phyloP scores from a whole-genome alignment of 192 early-diverging fungal species.

The Chytriomyces sp. region DNA sequence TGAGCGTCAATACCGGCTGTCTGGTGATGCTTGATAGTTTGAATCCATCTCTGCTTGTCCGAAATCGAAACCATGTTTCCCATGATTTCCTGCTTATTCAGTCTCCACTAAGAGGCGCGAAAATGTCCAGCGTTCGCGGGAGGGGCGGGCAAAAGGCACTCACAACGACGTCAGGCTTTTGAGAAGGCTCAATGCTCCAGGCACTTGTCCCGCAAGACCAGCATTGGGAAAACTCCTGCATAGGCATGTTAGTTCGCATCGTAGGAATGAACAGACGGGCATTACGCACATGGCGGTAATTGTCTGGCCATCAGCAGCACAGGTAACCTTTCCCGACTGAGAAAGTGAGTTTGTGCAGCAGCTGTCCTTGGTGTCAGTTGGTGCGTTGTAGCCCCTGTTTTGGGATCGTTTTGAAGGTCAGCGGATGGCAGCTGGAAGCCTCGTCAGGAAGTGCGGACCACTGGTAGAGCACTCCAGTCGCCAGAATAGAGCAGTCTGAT shows the following conservation, averaged over 20 bases:
- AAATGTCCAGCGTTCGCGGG: background rate
- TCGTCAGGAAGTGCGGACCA: background rate
- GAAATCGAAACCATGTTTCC: background rate
- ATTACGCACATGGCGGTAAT: background rate
- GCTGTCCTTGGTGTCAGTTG: background rate
- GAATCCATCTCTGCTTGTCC: background rate
- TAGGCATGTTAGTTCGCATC: background rate
- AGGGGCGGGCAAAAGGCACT: background rate
- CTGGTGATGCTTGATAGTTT: background rate
- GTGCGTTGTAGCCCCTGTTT: background rate
- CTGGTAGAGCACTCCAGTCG: background rate
- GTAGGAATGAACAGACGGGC: background rate
- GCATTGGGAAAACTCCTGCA: background rate
- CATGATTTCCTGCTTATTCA: background rate
- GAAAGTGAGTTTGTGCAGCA: conserved; percentile 11
- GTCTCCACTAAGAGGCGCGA: background rate
- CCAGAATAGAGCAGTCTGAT: background rate
- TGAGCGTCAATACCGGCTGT: background rate
- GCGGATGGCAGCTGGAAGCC: background rate
- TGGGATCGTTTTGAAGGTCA: background rate
- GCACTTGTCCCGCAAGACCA: background rate
- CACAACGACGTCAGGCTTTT: background rate
- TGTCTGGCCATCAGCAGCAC: background rate
- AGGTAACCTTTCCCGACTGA: background rate
- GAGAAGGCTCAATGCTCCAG: background rate